Evolutionary conservation across 208 protist species (phyloP), one percentile per base, ranked within the genome.

Genomic region (Zelonia costaricensis): DNA sequence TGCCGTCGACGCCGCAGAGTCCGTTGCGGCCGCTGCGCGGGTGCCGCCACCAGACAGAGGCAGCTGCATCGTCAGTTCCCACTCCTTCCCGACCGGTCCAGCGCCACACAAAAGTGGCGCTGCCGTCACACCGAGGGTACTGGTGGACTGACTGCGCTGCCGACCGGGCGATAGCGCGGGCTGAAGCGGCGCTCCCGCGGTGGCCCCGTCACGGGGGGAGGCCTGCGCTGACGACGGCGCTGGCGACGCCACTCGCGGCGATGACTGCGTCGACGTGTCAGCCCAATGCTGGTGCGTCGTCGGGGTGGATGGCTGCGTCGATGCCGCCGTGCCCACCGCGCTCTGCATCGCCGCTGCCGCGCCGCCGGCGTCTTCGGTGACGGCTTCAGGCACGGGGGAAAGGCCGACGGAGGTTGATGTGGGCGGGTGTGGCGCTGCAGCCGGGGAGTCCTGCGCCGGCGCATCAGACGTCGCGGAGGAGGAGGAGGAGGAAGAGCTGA

Each of bases 41-140:
- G 20, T 18, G 46, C 10, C 39, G 3, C 27, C 28, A 30, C 35
- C 47, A 22, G 3, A 18, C 20, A 5, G 25, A 31, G 1, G 39
- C 13, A 59, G 4, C 15, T 28, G 40, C 28, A 72, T 18, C 25
- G 58, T 54, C 43, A 72, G 39, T 22, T 25, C 25, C 66, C 66
- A 72, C 18, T 72, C 66, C 22, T 72, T 72, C 20, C 66, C 66
- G 9, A 72, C 40, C 10, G 42, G 57, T n/a, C n/a, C 1, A 62
- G 22, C 25, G 13, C 52, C 52, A 10, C 36, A 3, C 13, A 28
- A 13, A 8, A 43, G 8, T 3, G 52, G 52, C 13, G 52, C 28
- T 8, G 16, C 52, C 5, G 6, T 23, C 30, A 22, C 22, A 23
- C 20, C 36, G 52, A 22, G 22, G n/a, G 20, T 16, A 13, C 5